Base-by-base conservation (phyloP, 208 protist species). In the Vickermania spadyakhi region DNA sequence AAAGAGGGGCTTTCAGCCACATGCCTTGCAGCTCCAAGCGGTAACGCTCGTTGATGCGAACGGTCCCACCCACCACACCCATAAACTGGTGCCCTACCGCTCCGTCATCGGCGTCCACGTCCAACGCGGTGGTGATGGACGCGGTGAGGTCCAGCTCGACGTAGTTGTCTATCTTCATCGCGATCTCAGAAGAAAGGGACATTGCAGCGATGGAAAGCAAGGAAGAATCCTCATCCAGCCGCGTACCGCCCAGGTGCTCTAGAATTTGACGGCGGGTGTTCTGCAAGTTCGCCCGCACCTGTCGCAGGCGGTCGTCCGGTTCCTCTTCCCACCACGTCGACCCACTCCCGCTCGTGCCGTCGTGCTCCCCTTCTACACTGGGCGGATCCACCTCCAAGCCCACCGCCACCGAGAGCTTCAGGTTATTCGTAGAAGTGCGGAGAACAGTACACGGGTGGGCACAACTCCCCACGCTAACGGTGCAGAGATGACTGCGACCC, bases 161-260 rank as follows among this genome's bases (percentile, higher is more conserved):
- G 64, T 86, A 90, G 62, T 86, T 81, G 52, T 78, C 74, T 22
- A 85, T 42, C 23, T 55, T 55, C 76, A 86, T 85, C 28, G 69
- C 75, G 14, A 78, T 67, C 2, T 68, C 56, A 30, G 66, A 27
- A 26, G 71, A 21, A 60, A 68, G 72, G 36, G 56, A n/a, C 36
- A 72, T 14, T 7, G 53, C 56, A 22, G 51, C n/a, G 30, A 58
- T 60, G 2, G 63, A 5, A 23, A 55, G 51, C 51, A 28, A 23
- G 5, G 25, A 18, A 18, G 13, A 11, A 55, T 55, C 51, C n/a
- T 7, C 21, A 23, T 55, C 51, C 7, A 28, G 51, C 5, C 25
- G 51, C 5, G 51, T 11, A 7, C 25, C 51, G 5, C 51, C 51
- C 7, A 18, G 51, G 36, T 7, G 7, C 36, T 45, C 36, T 5